Conservation (phyloP, 495 filamentous ascomycete genomes). For the Glarea lozoyensis region DNA sequence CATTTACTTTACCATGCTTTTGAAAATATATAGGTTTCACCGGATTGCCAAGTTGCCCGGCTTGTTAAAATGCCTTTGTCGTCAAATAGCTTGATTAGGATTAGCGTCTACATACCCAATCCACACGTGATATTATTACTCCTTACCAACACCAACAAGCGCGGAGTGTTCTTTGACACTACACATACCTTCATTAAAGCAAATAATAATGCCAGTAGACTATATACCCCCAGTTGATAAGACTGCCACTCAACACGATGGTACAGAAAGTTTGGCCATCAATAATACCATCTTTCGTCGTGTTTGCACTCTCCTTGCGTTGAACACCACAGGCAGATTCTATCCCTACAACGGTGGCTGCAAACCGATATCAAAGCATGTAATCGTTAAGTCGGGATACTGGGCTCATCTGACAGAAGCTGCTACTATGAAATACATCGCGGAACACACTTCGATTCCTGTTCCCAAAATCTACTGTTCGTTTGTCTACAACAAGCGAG, state of each 20-base stretch:
- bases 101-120: no score
- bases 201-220: no score
- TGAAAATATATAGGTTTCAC: no score
- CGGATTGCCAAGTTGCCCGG: no score
- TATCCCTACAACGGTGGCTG: background rate
- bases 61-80: no score
- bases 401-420: slow-evolving; percentile 36
- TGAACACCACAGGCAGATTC: background rate
- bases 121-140: no score
- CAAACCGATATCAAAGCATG: slow-evolving; percentile 5
- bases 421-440: slow-evolving; percentile 37
- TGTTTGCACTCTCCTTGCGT: background rate
- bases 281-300: background rate
- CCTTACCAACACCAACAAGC: no score
- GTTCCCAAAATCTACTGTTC: slow-evolving; percentile 42
- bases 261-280: background rate
- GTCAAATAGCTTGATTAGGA: no score
- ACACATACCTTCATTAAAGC: no score
- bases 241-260: background rate
- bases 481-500: slow-evolving; percentile 30
- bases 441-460: slow-evolving; percentile 39
- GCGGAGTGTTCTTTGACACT: no score
- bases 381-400: slow-evolving; percentile 29
- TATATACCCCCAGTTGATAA: no score
- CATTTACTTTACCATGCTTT: no score